Conservation (phyloP, 2,329 filamentous ascomycete species). For the Alternaria brassicicola region DNA sequence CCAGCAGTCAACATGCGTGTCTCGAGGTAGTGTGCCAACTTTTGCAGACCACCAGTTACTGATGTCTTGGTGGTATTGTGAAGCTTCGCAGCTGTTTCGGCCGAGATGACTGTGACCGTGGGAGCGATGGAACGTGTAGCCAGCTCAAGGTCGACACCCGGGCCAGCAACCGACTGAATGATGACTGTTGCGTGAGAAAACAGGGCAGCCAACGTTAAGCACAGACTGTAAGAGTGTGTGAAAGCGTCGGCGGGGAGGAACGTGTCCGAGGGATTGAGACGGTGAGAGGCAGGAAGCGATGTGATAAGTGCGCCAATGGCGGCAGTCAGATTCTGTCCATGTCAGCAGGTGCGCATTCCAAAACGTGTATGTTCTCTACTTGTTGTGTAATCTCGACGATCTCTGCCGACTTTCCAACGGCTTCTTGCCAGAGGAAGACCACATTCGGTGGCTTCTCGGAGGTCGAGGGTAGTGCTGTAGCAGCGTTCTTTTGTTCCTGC, state of each 20-base stretch:
- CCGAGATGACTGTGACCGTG: conserved; percentile 80
- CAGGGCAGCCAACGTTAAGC: conserved; percentile 79
- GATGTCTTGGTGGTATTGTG: conserved; percentile 67
- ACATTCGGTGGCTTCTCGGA: conserved; percentile 60
- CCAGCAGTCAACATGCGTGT: conserved; percentile 74
- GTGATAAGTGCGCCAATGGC: conserved; percentile 79
- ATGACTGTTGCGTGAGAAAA: conserved; percentile 85
- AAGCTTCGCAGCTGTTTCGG: conserved; percentile 71
- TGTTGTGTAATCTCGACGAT: conserved; percentile 81
- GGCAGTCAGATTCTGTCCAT: conserved; percentile 77
- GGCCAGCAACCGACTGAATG: conserved; percentile 84
- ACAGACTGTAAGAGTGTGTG: conserved; percentile 77
- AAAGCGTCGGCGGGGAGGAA: conserved; percentile 86
- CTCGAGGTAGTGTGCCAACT: conserved; percentile 73
- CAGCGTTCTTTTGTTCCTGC: conserved; percentile 63
- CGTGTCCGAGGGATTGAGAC: conserved; percentile 75
- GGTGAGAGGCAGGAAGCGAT: conserved; percentile 75
- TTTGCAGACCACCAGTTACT: conserved; percentile 67
- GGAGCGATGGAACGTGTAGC: conserved; percentile 78
- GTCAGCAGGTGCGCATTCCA: conserved; percentile 14
- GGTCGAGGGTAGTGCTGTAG: conserved; percentile 67
- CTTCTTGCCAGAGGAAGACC: conserved; percentile 69
- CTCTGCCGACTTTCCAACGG: conserved; percentile 59
- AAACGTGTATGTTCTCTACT: conserved; percentile 45
- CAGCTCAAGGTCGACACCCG: conserved; percentile 71